phyloP scores from a whole-genome alignment of 2,329 filamentous ascomycete genomes.

The Talaromyces sp. region DNA sequence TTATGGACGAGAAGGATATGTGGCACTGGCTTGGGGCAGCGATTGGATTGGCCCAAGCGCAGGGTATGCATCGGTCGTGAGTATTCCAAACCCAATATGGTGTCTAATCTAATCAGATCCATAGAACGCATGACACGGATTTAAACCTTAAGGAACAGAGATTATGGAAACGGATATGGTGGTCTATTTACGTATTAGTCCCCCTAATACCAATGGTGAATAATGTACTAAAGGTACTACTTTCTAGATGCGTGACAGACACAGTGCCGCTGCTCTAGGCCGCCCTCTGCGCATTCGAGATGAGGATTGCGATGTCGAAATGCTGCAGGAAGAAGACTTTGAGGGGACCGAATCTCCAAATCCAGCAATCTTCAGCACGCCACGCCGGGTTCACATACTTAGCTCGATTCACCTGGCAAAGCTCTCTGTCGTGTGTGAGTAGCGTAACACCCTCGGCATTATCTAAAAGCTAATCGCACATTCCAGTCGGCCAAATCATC shows the following conservation, averaged over 20 bases:
- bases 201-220: neutral
- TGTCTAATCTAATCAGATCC: neutral
- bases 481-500: neutral
- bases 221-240: neutral
- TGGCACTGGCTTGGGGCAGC: constrained; percentile 31
- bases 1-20: constrained; percentile 26
- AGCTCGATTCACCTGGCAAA: neutral
- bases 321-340: constrained; percentile 19
- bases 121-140: neutral
- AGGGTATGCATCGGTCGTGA: neutral
- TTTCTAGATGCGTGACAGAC: constrained; percentile 18
- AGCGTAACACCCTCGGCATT: neutral
- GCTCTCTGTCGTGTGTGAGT: neutral
- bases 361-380: neutral
- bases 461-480: neutral
- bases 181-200: constrained; percentile 16
- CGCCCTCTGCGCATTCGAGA: constrained; percentile 22
- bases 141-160: neutral
- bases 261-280: constrained; percentile 21
- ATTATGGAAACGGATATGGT: constrained; percentile 18
- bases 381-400: neutral
- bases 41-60: neutral
- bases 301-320: constrained; percentile 22
- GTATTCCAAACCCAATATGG: neutral
- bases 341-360: neutral